Conservation (phyloP, 352 stramenopile species). For the Phytophthora crassamura region DNA sequence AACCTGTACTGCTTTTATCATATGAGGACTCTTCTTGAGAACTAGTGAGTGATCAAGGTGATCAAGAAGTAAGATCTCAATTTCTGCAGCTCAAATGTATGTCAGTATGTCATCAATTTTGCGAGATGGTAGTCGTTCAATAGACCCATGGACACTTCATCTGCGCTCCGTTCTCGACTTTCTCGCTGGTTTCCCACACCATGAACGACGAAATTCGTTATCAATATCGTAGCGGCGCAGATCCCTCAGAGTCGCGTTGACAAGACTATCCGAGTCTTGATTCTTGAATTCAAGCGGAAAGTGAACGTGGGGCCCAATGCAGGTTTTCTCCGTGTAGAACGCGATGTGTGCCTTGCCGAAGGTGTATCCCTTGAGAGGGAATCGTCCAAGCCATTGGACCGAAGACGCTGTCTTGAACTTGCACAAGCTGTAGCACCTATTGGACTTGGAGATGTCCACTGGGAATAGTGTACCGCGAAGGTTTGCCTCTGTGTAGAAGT, state of each 20-base stretch:
- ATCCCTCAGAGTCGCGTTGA: background rate
- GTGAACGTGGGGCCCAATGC: constrained; percentile 2
- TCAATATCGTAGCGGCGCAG: constrained; percentile 1
- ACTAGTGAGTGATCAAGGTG: too few species aligned
- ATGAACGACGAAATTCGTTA: constrained; percentile 13
- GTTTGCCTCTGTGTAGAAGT: constrained; percentile 8
- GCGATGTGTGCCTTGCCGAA: constrained; percentile 1
- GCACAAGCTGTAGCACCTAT: constrained; percentile 11
- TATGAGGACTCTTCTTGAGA: too few species aligned
- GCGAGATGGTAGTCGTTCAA: too few species aligned
- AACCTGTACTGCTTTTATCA: too few species aligned
- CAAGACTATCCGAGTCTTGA: background rate
- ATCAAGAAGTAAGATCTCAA: too few species aligned
- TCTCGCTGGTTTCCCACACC: constrained; percentile 9
- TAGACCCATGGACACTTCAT: constrained; percentile 5
- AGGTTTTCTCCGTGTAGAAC: constrained; percentile 9
- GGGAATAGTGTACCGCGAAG: constrained; percentile 6
- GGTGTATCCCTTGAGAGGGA: background rate
- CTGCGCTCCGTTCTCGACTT: background rate
- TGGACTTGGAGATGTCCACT: constrained; percentile 1
- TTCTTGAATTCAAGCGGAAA: constrained; percentile 4
- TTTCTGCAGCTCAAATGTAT: too few species aligned
- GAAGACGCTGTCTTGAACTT: background rate
- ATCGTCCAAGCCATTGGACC: constrained; percentile 1
- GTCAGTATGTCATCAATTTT: too few species aligned